Conservation (phyloP, 75 land plant genomes). For the Gnetum montanum region DNA sequence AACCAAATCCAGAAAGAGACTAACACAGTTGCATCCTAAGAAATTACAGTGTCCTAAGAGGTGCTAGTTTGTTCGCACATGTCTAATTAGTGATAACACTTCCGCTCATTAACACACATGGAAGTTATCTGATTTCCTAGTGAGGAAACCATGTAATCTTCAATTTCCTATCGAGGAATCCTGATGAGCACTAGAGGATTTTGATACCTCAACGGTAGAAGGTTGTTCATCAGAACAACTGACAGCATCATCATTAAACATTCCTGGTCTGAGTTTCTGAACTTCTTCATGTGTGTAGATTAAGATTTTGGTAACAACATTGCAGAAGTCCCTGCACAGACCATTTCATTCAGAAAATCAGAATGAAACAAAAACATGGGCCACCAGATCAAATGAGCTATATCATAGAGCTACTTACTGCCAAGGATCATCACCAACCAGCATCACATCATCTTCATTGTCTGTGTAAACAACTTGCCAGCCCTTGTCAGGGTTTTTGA, state of each 20-base stretch:
- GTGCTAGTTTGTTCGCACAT: too few species aligned
- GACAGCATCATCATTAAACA: conserved; percentile 29
- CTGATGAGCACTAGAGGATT: conserved; percentile 32
- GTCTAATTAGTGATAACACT: too few species aligned
- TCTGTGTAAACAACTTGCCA: conserved; percentile 88
- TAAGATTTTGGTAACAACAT: conserved; percentile 42
- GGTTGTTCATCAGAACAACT: conserved; percentile 52
- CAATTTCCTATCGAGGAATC: too few species aligned
- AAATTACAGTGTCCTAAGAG: too few species aligned
- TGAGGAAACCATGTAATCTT: too few species aligned
- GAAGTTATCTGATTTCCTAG: too few species aligned
- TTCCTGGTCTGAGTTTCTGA: conserved; percentile 35
- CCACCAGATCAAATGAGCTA: conserved; percentile 6
- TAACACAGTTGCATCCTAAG: too few species aligned
- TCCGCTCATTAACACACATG: too few species aligned
- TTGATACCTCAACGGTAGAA: conserved; percentile 26
- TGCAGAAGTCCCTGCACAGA: conserved; percentile 42
- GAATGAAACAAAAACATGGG: neutral
- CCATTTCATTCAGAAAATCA: neutral
- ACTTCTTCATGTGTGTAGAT: conserved; percentile 59
- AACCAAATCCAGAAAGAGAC: too few species aligned
- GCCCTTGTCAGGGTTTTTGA: conserved; percentile 46
- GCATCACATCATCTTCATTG: conserved; percentile 82
- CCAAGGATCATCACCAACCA: conserved; percentile 95
- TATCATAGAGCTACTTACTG: conserved; percentile 29